A percentile compares a stretch with the other conserved stretches of the same genome.
phyloP scores from a whole-genome alignment of 2,329 filamentous ascomycete genomes.

The Fusarium sublunatum region DNA sequence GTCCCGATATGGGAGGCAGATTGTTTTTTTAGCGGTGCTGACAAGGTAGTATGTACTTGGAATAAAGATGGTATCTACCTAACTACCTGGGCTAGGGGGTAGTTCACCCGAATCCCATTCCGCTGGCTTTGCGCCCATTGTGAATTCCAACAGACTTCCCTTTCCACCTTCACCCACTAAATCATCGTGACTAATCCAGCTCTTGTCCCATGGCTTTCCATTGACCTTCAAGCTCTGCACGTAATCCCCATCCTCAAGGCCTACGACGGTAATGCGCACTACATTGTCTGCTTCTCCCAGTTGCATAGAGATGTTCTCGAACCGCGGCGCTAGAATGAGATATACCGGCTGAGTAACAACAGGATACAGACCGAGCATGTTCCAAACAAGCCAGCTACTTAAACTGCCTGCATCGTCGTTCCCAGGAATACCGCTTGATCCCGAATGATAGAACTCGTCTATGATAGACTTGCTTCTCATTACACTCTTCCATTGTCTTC shows the following conservation, averaged over 20 bases:
- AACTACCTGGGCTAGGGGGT: constrained; percentile 59
- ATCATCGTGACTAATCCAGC: constrained; percentile 67
- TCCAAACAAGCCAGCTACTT: constrained; percentile 68
- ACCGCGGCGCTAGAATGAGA: constrained; percentile 62
- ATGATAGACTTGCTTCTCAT: constrained; percentile 60
- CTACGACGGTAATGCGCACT: constrained; percentile 59
- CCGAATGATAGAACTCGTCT: constrained; percentile 56
- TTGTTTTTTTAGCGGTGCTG: no score
- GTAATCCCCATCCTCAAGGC: constrained; percentile 59
- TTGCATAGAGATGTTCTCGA: constrained; percentile 60
- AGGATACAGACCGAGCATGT: constrained; percentile 63
- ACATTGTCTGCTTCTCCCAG: constrained; percentile 55
- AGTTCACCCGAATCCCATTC: constrained; percentile 59
- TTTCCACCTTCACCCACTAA: constrained; percentile 48
- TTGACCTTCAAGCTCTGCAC: constrained; percentile 66
- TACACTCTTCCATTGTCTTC: constrained; percentile 62
- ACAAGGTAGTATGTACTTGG: no score
- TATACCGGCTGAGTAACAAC: constrained; percentile 68
- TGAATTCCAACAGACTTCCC: constrained; percentile 62
- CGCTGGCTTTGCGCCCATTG: constrained; percentile 51
- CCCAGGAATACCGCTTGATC: constrained; percentile 61
- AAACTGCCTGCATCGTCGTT: constrained; percentile 70
- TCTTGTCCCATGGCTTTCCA: constrained; percentile 61
- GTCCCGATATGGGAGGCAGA: not conserved
- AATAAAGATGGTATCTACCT: not conserved